Conservation (phyloP, 106 monocot species). For the Amphibolis antarctica region DNA sequence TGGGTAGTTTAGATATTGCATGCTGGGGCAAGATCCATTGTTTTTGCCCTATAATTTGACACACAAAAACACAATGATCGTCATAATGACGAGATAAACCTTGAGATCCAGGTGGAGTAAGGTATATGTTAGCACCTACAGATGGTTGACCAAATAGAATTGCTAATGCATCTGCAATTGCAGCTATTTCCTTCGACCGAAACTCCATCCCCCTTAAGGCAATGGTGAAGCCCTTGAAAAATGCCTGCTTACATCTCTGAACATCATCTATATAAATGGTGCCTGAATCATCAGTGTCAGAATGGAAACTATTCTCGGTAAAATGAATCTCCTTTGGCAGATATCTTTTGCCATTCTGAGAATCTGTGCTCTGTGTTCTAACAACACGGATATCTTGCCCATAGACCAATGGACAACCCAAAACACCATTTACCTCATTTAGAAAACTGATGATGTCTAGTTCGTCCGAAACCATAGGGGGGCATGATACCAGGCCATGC, state of each 20-base stretch:
- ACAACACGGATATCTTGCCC: constrained; percentile 67
- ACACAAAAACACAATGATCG: constrained; percentile 91
- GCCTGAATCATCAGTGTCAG: not conserved
- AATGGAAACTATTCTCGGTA: constrained; percentile 9
- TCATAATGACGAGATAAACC: constrained; percentile 73
- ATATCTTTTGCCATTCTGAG: not conserved
- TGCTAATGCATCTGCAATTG: constrained; percentile 35
- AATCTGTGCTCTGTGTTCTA: constrained; percentile 23
- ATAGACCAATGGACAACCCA: constrained; percentile 51
- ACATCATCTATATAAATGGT: constrained; percentile 3
- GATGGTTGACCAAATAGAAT: constrained; percentile 80
- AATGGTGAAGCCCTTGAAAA: constrained; percentile 53
- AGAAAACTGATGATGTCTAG: constrained; percentile 50
- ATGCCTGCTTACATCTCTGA: constrained; percentile 46
- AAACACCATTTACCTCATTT: constrained; percentile 27
- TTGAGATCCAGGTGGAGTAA: constrained; percentile 72
- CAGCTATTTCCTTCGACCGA: constrained; percentile 43
- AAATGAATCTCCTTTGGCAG: constrained; percentile 41
- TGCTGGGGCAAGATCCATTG: constrained; percentile 37
- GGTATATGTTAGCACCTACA: constrained; percentile 72
- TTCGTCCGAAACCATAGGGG: constrained; percentile 70
- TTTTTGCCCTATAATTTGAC: constrained; percentile 61
- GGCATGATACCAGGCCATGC: constrained; percentile 38
- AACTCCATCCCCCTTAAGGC: constrained; percentile 74
- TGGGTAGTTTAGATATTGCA: constrained; percentile 34